Evolutionary conservation across 768 basidiomycete genomes (phyloP), one percentile per base, ranked within the genome.

Genomic region (Boletus rex-veris): DNA sequence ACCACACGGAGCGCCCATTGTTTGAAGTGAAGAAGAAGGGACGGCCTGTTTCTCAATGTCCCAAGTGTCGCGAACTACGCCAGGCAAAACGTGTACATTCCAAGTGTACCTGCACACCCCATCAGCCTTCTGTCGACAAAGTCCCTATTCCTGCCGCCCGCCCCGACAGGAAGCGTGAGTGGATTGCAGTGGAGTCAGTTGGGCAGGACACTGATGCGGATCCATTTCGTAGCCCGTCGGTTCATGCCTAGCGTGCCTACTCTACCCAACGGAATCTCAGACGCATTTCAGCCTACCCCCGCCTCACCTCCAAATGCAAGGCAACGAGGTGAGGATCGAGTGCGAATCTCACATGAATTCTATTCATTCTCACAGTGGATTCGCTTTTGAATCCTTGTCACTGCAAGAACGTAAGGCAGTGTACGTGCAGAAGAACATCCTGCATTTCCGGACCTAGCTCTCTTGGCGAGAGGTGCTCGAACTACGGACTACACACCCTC

Each of bases 11-110:
- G 61, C 78, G 94, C 18, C 92, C 92, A 5, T 77, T 97, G n/a
- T 93, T 90, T 58, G 91, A 95, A 69, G 85, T 96, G 54, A 91
- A 93, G 78, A 90, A 88, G 76, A 94, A 96, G 68, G 94, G 94
- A 3, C 80, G 94, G 7, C 94, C 94, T 0, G 82, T 92, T 15
- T 92, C 93, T 7, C 93, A 96, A 68, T 97, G 94, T 72, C 78
- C 82, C 50, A 84, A 83, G 60, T 96, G 94, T 66, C 84, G 91
- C 35, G 83, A 90, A 61, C 77, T 90, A 33, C 81, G 93, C 16
- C 86, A 90, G 70, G 86, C 85, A 40, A 87, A 84, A 70, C 84
- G 81, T 57, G 77, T 92, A 31, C 91, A 93, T 65, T 87, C 88
- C 31, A 92, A 89, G 64, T 92, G 90, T 68, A 84, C 79, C 48